Base-by-base conservation (phyloP, 176 grass and related monocot genomes). In the Typha latifolia region DNA sequence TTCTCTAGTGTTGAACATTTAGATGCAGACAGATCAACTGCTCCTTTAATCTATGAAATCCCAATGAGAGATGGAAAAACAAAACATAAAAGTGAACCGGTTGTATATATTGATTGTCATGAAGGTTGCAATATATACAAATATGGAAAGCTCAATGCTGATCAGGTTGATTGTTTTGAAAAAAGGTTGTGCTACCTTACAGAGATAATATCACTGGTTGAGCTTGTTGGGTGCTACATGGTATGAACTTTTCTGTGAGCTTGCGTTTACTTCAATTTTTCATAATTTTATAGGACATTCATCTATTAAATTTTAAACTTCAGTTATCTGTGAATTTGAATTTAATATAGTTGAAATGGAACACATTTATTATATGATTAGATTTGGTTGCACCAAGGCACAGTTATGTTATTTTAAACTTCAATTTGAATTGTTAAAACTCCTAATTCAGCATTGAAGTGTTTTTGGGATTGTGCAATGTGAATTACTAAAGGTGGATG, bases 211-310 rank as follows among this genome's bases (percentile, higher is more conserved):
- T 97, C 93, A 69, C 80, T 86, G 70, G 51, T 97, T 19, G 94
- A 97, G 78, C 83, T 97, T 52, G 82, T 97, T 74, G 88, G 85
- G 27, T 74, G 50, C 34, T 92, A 97, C 78, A 97, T 97, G 94
- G 94, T 97, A 97, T 62, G 66, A 16, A 51, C 23, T 73, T 76
- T 47, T 78, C 76, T 81, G 3, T 47, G 2, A 32, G 5, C 23
- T 26, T 68, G 21, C 75, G 18, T 31, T 50, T 62, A 8, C 63
- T 65, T 77, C 47, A 23, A 49, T 16, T 64, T 61, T n/a, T 66
- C 62, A 19, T 61, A 52, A 49, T 49, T 37, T 26, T 61, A 9
- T 2, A 22, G 11, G 11, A 59, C 16, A 59, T 21, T 59, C 0
- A 0, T 11, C 16, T 59, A 9, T 59, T 59, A 59, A 9, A 21